Base-by-base conservation (phyloP, 2,329 filamentous ascomycete species). In the Drechslera avenae region DNA sequence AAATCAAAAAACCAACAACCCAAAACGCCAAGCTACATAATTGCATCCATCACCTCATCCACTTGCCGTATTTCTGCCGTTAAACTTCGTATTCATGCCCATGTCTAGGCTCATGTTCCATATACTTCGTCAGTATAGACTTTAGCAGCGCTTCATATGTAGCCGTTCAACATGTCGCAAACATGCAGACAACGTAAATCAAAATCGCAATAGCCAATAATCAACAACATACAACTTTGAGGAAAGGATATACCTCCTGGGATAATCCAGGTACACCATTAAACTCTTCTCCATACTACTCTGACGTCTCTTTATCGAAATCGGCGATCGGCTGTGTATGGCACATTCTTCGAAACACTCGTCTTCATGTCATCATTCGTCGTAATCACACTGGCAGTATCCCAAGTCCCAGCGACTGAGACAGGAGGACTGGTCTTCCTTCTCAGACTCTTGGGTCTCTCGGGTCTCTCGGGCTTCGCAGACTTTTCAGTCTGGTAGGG, bases 351-450 rank as follows among this genome's bases (percentile, higher is more conserved):
- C 28, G 45, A 42, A 37, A 54, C 45, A 17, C 33, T 49, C 45
- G 50, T 52, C 31, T 49, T 49, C 34, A 49, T 39, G 18, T 52
- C 50, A 21, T 46, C 41, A 46, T 37, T 51, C 34, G 26, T 28
- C 26, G 50, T 52, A 39, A 52, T 18, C 37, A 52, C 34, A 44
- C 50, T 52, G 17, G 43, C 49, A 12, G 50, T 52, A 18, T 52
- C 50, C 50, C 50, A 52, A 14, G 50, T 52, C 5, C 50, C 50
- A 5, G 34, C 39, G 13, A 49, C 50, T 3, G 49, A 52, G n/a
- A 43, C 12, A 42, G 26, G 26, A 9, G 33, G 32, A 7, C 50
- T 52, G 6, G 44, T 52, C 32, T 49, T 42, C 13, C 50, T 52
- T 19, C 45, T 49, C 19, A 43, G 12, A 4, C 23, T 30, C 21